Evolutionary conservation across 495 filamentous ascomycete genomes (phyloP), one percentile per base, ranked within the genome.

Genomic region (Alectoria sarmentosa): DNA sequence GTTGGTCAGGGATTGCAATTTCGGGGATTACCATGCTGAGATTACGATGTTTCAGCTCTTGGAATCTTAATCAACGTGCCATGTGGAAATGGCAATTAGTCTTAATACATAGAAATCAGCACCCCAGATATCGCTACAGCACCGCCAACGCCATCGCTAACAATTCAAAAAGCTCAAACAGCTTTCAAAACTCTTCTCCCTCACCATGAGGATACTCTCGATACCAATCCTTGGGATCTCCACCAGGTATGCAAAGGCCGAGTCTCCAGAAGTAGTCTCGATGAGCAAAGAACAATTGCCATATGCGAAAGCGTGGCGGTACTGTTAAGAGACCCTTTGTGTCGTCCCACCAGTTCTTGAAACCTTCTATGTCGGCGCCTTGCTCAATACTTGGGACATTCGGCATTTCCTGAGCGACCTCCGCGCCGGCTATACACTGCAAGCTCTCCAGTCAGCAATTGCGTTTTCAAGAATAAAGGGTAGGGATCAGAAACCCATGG

Each of bases 211-310:
- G 58, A 61, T 74, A 74, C 36, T 79, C 77, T 64, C 83, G 76
- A 26, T 80, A 82, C 83, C 87, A 88, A 65, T 88, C 85, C 55
- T 76, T 74, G 6, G 87, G 87, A 75, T 92, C 90, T 3, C 89
- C 90, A 7, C 88, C 89, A 4, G 93, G 93, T 8, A 97, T 78
- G 77, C 94, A 98, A 52, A 98, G 76, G 0, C 94, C 94, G 65
- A 98, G 70, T 39, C 94, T 77, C 88, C 91, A 94, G 73, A 98
- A 98, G 72, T 98, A 98, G 75, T 98, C 94, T 61, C 94, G 80
- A 77, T 98, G 94, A 21, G 92, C 88, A 77, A 91, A 92, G 73
- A 97, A 89, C n/a, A 96, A 76, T 77, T 96, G 85, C 90, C 95
- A 94, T 14, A 92, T 80, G 72, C 87, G 87, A 67, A 86, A 87